A percentile compares a stretch with the other conserved stretches of the same genome.
These are phyloP conservation scores for Serendipita sp. DNA, from an alignment of 768 basidiomycete genomes.

Conservation along the genomic window DNA sequence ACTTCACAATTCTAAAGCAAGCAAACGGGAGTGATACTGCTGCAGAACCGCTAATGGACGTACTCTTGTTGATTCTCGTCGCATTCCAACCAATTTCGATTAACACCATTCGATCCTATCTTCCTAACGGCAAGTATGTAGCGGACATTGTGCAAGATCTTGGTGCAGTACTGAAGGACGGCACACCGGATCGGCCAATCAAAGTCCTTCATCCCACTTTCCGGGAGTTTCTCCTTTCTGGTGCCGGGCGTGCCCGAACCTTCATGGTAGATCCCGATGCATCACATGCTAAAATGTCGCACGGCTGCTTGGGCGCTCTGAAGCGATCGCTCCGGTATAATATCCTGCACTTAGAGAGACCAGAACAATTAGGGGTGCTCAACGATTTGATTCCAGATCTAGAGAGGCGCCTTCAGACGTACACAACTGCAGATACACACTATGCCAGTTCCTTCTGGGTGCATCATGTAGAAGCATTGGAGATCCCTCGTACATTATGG, in stretches of 20 bases:
- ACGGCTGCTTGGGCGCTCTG: neutral
- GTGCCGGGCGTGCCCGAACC: neutral
- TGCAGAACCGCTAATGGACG: neutral
- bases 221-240: neutral
- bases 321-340: neutral
- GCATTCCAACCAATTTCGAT: conserved; percentile 1
- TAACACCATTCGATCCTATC: neutral
- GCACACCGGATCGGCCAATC: neutral
- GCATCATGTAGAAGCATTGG: neutral
- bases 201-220: neutral
- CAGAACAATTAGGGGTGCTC: neutral
- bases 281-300: neutral
- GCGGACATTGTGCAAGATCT: neutral
- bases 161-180: neutral
- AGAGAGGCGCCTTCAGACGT: neutral
- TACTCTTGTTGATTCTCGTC: neutral
- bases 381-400: neutral
- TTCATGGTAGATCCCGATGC: neutral
- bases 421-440: neutral
- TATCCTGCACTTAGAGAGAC: neutral
- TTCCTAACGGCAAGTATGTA: neutral
- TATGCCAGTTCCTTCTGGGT: neutral
- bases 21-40: neutral
- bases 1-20: neutral
- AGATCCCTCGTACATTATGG: neutral